Evolutionary conservation across 2,329 filamentous ascomycete genomes (phyloP).

Genomic region (Macrophomina tecta): DNA sequence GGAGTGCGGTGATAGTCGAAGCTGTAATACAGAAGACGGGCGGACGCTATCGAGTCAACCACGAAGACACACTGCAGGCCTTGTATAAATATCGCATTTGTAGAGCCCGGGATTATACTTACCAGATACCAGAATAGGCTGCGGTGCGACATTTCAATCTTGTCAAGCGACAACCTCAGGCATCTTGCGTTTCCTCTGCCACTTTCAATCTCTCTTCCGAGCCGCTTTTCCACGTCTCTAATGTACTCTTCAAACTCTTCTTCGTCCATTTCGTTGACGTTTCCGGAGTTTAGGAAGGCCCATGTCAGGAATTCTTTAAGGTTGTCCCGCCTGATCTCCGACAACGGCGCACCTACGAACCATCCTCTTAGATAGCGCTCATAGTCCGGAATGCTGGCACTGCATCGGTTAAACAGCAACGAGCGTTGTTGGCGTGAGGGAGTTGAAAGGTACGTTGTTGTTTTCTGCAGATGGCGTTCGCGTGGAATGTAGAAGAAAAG

Average conservation of each 20-base stretch:
- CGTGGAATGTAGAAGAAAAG: constrained; percentile 60
- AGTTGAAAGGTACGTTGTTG: constrained; percentile 57
- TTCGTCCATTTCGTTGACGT: constrained; percentile 48
- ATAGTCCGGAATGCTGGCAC: constrained; percentile 60
- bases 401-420: constrained; percentile 63
- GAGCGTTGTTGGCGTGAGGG: constrained; percentile 57
- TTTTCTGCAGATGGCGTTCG: constrained; percentile 56
- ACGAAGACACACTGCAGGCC: constrained; percentile 53
- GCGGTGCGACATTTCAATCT: constrained; percentile 65
- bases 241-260: constrained; percentile 64
- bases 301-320: constrained; percentile 70
- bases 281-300: constrained; percentile 67
- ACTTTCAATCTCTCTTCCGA: constrained; percentile 58
- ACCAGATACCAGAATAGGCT: constrained; percentile 68
- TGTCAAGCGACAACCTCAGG: constrained; percentile 69
- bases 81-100: too few species aligned
- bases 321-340: constrained; percentile 68
- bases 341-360: constrained; percentile 65
- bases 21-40: constrained; percentile 54
- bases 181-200: constrained; percentile 64
- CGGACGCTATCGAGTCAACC: constrained; percentile 54
- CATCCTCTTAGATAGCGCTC: constrained; percentile 66
- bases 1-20: constrained; percentile 60
- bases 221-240: constrained; percentile 57
- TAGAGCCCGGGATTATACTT: neutral